Conservation (phyloP, 2,329 filamentous ascomycete genomes). For the Harringtonia lauricola region DNA sequence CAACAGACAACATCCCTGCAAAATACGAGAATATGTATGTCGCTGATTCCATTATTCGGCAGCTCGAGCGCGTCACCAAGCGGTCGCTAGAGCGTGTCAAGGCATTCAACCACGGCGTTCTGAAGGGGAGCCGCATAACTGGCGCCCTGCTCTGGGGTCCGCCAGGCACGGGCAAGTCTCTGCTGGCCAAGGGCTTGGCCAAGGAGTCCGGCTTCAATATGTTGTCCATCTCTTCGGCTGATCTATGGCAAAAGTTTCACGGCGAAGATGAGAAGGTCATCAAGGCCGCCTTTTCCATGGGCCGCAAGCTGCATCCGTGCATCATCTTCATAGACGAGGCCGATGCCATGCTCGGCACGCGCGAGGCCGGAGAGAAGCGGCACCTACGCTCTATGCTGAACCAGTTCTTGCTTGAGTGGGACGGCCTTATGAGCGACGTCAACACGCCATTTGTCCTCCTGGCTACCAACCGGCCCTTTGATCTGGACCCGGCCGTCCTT, state of each 20-base stretch:
- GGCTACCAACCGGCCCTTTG: slow-evolving; percentile 19
- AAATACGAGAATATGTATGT: too few species aligned
- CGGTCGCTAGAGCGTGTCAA: too few species aligned
- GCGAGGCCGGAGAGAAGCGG: neutral
- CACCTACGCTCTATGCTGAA: slow-evolving; percentile 7
- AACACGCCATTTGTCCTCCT: slow-evolving; percentile 15
- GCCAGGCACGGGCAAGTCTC: slow-evolving; percentile 19
- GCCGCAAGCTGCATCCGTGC: slow-evolving; percentile 15
- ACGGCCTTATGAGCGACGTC: slow-evolving; percentile 12
- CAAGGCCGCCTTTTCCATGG: slow-evolving; percentile 16
- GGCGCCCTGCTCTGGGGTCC: slow-evolving; percentile 19
- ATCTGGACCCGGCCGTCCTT: slow-evolving; percentile 32
- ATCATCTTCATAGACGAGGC: slow-evolving; percentile 20
- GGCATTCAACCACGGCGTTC: slow-evolving; percentile 13
- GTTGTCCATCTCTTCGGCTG: slow-evolving; percentile 11
- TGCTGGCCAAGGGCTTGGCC: slow-evolving; percentile 14
- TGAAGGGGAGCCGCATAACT: slow-evolving; percentile 9
- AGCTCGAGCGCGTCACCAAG: too few species aligned
- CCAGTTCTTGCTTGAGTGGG: slow-evolving; percentile 18
- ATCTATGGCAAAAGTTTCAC: slow-evolving; percentile 7
- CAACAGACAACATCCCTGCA: too few species aligned
- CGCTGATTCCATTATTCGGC: too few species aligned
- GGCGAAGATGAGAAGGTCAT: slow-evolving; percentile 19
- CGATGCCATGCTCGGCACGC: slow-evolving; percentile 10
- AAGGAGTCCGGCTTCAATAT: slow-evolving; percentile 12